Conservation (phyloP, 257 asterid species). For the Plantago major region DNA sequence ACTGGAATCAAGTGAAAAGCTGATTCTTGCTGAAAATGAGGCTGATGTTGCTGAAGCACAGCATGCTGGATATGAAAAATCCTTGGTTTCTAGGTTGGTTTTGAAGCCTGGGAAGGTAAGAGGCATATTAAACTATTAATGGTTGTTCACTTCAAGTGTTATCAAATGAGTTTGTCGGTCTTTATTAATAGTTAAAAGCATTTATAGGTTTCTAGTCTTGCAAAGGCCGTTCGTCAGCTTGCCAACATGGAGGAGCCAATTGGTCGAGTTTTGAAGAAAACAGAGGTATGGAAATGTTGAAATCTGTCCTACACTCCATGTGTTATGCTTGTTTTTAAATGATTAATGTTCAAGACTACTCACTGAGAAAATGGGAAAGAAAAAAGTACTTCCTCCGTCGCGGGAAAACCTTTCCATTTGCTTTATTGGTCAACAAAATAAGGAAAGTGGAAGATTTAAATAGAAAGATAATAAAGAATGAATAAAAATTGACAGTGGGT, state of each 20-base stretch:
- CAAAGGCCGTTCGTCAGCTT: constrained; percentile 68
- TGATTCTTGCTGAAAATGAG: constrained; percentile 57
- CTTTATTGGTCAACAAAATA: too few relatives aligned
- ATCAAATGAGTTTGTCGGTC: constrained; percentile 12
- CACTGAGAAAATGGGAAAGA: too few relatives aligned
- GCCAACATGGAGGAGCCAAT: constrained; percentile 90
- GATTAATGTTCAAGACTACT: too few relatives aligned
- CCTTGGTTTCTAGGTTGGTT: constrained; percentile 61
- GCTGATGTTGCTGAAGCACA: constrained; percentile 67
- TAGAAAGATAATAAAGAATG: too few relatives aligned
- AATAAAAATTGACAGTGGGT: too few relatives aligned
- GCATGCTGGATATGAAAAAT: constrained; percentile 59
- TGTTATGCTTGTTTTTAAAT: too few relatives aligned
- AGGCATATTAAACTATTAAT: constrained; percentile 7
- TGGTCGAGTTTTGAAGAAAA: constrained; percentile 63
- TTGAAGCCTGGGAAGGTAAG: constrained; percentile 82
- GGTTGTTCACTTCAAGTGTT: constrained; percentile 13
- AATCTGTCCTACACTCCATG: neutral
- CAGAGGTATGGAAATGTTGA: constrained; percentile 47
- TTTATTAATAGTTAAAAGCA: neutral
- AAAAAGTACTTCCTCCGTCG: too few relatives aligned
- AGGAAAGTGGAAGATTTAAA: too few relatives aligned
- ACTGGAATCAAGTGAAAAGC: constrained; percentile 58
- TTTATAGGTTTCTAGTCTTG: constrained; percentile 52
- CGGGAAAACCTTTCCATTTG: too few relatives aligned